Evolutionary conservation across 2,329 filamentous ascomycete genomes (phyloP), one percentile per base, ranked within the genome.

Genomic region (Corniculantispora saksenae): DNA sequence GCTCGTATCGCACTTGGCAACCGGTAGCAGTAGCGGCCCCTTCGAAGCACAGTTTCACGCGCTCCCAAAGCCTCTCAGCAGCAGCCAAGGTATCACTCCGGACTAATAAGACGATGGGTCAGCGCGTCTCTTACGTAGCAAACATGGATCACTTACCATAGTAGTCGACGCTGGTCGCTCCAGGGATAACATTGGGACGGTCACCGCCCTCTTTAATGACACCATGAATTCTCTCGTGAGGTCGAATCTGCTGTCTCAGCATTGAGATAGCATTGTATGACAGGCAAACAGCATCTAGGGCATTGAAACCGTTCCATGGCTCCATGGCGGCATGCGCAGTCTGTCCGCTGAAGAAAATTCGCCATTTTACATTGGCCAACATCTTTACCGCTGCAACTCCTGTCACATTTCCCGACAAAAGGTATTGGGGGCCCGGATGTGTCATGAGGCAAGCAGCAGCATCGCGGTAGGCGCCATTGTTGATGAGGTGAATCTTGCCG

Each of bases 241-340:
- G 81, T 7, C 73, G 73, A 10, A 83, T 77, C 69, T 86, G 83
- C 73, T 86, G 82, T 3, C 83, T 78, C 32, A 84, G 70, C 64
- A 83, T 76, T 17, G 79, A 75, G 51, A 85, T 74, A 66, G 77
- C 61, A 74, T 75, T 78, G 69, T 79, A 78, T 0, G 74, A 72
- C 8, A 76, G 67, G 1, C 83, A 79, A 12, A 82, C 70, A 9
- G 82, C 82, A 67, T 85, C 83, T 2, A 84, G 76, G 0, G 82
- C 82, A 67, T 85, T 85, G 58, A 80, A 70, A 3, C 83, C 82
- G 21, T 83, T 77, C 81, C 82, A 84, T 0, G 82, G 83, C 13
- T 79, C 79, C 13, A 79, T 77, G 17, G 78, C 79, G 0, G 83
- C 82, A 61, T 85, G 83, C 0, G 83, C 78, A 53, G 79, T 78